phyloP scores from a whole-genome alignment of 2,329 filamentous ascomycete genomes.

The Neofusicoccum sp. region DNA sequence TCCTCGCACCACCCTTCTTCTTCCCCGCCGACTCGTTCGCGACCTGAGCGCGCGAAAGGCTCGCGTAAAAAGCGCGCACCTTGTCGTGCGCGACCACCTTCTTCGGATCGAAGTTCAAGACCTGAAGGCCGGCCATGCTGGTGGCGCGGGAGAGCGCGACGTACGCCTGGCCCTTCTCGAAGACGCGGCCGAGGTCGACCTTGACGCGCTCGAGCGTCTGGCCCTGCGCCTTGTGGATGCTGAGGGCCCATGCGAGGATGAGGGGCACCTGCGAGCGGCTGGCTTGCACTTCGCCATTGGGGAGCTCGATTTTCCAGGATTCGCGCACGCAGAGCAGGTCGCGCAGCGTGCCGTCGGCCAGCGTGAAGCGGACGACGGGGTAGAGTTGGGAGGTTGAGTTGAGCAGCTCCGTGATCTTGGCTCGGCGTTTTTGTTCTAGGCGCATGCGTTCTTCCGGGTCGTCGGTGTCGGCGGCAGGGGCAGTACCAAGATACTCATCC shows the following conservation, averaged over 20 bases:
- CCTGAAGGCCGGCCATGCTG: slow-evolving; percentile 82
- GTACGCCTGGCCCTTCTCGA: slow-evolving; percentile 97
- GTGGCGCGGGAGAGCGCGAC: slow-evolving; percentile 94
- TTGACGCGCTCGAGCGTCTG: slow-evolving; percentile 93
- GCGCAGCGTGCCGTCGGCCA: slow-evolving; percentile 75
- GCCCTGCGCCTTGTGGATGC: slow-evolving; percentile 97
- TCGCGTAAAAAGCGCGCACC: slow-evolving; percentile 83
- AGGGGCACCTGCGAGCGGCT: slow-evolving; percentile 75
- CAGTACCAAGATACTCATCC: slow-evolving; percentile 52
- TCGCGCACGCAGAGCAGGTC: slow-evolving; percentile 83
- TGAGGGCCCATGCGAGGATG: slow-evolving; percentile 94
- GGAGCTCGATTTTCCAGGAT: slow-evolving; percentile 96
- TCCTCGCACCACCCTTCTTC: not conserved
- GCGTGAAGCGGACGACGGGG: slow-evolving; percentile 82
- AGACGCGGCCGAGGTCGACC: slow-evolving; percentile 87
- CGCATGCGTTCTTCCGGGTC: slow-evolving; percentile 52
- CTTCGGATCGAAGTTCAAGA: slow-evolving; percentile 81
- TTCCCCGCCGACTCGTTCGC: slow-evolving; percentile 30
- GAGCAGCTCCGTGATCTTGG: slow-evolving; percentile 44
- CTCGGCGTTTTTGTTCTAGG: slow-evolving; percentile 55
- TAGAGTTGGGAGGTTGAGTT: slow-evolving; percentile 62
- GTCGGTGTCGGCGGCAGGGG: slow-evolving; percentile 9
- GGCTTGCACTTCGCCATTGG: slow-evolving; percentile 90
- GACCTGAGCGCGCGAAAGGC: slow-evolving; percentile 71
- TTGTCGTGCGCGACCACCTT: slow-evolving; percentile 94